Evolutionary conservation across 345 rosid genomes (phyloP).

Genomic region (Eucalyptus virginea): DNA sequence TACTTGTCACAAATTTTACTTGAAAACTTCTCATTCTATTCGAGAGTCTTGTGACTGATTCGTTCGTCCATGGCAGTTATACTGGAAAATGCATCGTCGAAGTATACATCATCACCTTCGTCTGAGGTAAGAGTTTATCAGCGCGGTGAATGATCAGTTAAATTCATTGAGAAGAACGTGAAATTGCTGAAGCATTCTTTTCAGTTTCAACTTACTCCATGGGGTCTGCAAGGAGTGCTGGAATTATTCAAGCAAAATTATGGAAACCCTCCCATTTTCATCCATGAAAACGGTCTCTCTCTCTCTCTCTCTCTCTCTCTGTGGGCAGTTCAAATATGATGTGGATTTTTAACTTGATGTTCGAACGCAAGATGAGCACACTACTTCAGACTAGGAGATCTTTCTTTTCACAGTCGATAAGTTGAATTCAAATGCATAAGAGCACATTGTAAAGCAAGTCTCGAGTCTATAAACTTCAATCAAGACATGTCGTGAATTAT

Average conservation of each 20-base stretch:
- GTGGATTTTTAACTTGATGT: not conserved
- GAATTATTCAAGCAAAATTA: slow-evolving; percentile 2
- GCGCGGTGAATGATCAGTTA: not conserved
- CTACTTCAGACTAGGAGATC: not conserved
- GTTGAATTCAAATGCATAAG: not conserved
- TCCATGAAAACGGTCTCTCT: slow-evolving; percentile 7
- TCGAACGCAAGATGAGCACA: not conserved
- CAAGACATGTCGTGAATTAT: not conserved
- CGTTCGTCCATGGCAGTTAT: not conserved
- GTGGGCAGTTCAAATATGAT: not conserved
- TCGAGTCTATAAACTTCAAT: not conserved
- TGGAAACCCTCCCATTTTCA: slow-evolving; percentile 4
- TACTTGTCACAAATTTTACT: not conserved
- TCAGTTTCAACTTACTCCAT: not conserved
- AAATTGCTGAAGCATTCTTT: not conserved
- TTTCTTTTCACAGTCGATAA: not conserved
- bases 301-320: not conserved
- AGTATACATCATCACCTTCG: not conserved
- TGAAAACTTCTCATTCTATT: not conserved
- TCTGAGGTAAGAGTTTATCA: not conserved
- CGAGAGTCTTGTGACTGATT: not conserved
- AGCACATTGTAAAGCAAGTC: not conserved
- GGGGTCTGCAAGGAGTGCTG: slow-evolving; percentile 1
- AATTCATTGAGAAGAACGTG: not conserved
- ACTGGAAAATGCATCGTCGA: not conserved